Conservation (phyloP, 176 grass and related monocot genomes). For the Bothriochloa decipiens region DNA sequence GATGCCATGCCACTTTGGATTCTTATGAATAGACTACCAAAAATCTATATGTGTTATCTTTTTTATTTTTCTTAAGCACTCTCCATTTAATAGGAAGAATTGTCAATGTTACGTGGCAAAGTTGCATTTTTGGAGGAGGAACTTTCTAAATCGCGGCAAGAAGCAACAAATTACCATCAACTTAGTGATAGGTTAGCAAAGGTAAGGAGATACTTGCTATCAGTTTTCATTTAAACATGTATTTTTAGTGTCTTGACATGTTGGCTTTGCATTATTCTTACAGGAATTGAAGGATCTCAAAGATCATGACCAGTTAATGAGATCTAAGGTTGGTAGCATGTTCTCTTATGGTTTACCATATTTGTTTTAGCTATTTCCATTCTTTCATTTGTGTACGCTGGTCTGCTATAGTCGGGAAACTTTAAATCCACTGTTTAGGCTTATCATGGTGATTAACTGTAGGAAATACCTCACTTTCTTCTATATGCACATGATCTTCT, state of each 20-base stretch:
- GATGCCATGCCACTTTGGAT: slow-evolving; percentile 10
- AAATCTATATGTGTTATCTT: not conserved
- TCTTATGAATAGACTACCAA: not conserved
- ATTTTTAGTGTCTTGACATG: slow-evolving; percentile 37
- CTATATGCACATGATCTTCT: slow-evolving; percentile 20
- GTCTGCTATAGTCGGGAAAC: slow-evolving; percentile 1
- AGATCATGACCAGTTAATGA: slow-evolving; percentile 89
- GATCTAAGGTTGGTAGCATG: slow-evolving; percentile 70
- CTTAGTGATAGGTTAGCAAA: slow-evolving; percentile 74
- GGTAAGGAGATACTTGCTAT: slow-evolving; percentile 53
- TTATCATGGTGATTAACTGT: slow-evolving; percentile 13
- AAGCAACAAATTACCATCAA: slow-evolving; percentile 58
- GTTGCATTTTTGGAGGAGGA: slow-evolving; percentile 88
- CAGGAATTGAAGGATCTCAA: slow-evolving; percentile 95
- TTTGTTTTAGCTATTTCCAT: slow-evolving; percentile 25
- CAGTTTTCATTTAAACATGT: slow-evolving; percentile 30
- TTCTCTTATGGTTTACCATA: slow-evolving; percentile 23
- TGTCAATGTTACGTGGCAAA: slow-evolving; percentile 69
- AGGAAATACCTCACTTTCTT: not conserved
- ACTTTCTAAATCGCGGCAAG: slow-evolving; percentile 68
- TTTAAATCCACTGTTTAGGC: slow-evolving; percentile 19
- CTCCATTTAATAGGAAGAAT: slow-evolving; percentile 65
- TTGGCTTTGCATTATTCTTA: slow-evolving; percentile 44
- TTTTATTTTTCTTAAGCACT: slow-evolving; percentile 37
- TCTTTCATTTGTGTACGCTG: slow-evolving; percentile 11